Conservation (phyloP, 2,329 filamentous ascomycete species). For the Pseudogymnoascus sp. region DNA sequence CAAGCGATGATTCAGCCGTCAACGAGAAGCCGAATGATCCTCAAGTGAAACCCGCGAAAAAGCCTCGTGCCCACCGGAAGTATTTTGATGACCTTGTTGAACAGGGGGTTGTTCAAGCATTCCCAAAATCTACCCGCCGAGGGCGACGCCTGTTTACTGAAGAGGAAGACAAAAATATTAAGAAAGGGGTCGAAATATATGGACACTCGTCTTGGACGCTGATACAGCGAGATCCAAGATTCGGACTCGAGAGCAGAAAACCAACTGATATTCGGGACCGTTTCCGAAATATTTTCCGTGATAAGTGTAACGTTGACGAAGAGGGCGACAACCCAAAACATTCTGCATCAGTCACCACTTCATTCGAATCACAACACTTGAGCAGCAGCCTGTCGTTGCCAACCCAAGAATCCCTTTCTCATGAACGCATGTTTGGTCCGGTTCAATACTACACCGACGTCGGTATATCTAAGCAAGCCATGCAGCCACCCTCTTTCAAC, state of each 20-base stretch:
- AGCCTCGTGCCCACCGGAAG: slow-evolving; percentile 44
- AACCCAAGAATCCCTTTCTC: not conserved
- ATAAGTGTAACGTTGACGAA: not conserved
- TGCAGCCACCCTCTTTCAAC: slow-evolving; percentile 13
- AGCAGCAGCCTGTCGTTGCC: not conserved
- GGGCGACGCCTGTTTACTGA: slow-evolving; percentile 54
- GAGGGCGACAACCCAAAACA: not conserved
- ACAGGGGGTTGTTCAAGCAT: slow-evolving; percentile 53
- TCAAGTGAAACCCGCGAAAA: slow-evolving; percentile 37
- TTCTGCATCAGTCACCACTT: not conserved
- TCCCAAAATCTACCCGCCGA: slow-evolving; percentile 53
- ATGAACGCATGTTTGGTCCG: not conserved
- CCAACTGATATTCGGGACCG: slow-evolving; percentile 57
- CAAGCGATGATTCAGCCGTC: slow-evolving; percentile 12
- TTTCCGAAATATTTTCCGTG: slow-evolving; percentile 37
- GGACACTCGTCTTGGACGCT: slow-evolving; percentile 54
- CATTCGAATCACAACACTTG: not conserved
- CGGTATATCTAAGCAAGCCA: slow-evolving; percentile 3
- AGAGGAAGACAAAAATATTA: slow-evolving; percentile 54
- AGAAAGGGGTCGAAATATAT: slow-evolving; percentile 50
- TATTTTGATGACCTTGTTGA: slow-evolving; percentile 47
- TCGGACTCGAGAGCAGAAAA: slow-evolving; percentile 49
- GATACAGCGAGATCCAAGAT: slow-evolving; percentile 52
- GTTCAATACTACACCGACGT: not conserved
- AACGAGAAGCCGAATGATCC: slow-evolving; percentile 16